Base-by-base conservation (phyloP, 176 grass and related monocot species). In the Metroxylon sagu region DNA sequence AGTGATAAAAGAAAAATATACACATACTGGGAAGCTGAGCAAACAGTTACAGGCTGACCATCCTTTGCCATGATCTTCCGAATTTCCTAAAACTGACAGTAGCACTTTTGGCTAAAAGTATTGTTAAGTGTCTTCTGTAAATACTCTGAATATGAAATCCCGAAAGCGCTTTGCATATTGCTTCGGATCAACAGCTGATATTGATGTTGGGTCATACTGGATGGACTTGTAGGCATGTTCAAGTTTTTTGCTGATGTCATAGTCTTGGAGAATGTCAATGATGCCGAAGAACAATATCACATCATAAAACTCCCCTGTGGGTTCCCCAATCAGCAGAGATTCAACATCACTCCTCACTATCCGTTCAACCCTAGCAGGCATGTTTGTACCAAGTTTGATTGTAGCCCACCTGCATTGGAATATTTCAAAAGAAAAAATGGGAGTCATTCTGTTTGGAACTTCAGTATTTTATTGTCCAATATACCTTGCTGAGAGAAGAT, bases 221-320 rank as follows among this genome's bases (percentile, higher is more conserved):
- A 85, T 81, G 18, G 89, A 95, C 61, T 95, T 95, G 61, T 95
- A 95, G 4, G 89, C 89, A 26, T 95, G 89, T 23, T 95, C 89
- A 17, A 95, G 89, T 60, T 95, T 95, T 74, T 94, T 94, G 53
- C 89, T 94, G 18, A 89, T 89, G 19, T 95, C 89, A 26, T 89
- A 95, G 49, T 95, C 90, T 65, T 95, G 89, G 4, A 95, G 73
- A 69, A 95, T 95, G 56, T 95, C 89, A 25, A 95, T 95, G 52
- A 89, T 95, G 54, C 89, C 89, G 16, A 95, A 95, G 70, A 85
- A 95, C 25, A 95, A 63, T 19, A 95, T 63, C 14, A 95, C 85
- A 23, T 86, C 82, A 4, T 74, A 75, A 29, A 80, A 89, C 27
- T 95, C 85, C 0, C 90, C 85, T 43, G 82, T 95, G 6, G 82